phyloP scores from a whole-genome alignment of 139 green algal genomes.

The Spirogloea muscicola region DNA sequence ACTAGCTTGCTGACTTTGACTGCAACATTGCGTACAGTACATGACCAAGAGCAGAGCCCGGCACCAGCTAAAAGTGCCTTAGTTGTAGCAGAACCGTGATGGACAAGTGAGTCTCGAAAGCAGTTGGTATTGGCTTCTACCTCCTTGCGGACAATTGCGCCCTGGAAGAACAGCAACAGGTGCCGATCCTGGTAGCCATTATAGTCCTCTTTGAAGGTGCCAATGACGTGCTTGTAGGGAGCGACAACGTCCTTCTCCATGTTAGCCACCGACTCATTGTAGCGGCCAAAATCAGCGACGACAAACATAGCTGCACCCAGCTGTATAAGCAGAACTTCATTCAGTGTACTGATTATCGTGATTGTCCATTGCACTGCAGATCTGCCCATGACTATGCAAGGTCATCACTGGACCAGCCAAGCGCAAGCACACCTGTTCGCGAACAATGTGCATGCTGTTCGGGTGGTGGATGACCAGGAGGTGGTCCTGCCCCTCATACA shows the following conservation, averaged over 20 bases:
- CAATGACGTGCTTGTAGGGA: conserved; percentile 34
- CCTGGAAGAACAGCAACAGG: conserved; percentile 33
- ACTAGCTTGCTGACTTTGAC: too few species aligned
- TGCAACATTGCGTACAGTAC: too few species aligned
- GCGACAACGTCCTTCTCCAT: conserved; percentile 31
- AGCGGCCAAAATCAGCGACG: conserved; percentile 23
- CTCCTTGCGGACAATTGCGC: conserved; percentile 20
- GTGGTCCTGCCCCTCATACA: conserved; percentile 19
- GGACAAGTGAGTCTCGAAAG: too few species aligned
- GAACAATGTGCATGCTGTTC: conserved; percentile 7
- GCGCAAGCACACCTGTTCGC: conserved; percentile 21
- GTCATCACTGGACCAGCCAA: background rate
- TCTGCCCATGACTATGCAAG: too few species aligned
- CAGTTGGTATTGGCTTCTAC: too few species aligned
- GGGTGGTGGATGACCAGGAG: conserved; percentile 24
- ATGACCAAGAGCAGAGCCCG: too few species aligned
- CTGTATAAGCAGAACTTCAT: too few species aligned
- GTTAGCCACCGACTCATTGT: conserved; percentile 9
- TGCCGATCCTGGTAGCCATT: conserved; percentile 3
- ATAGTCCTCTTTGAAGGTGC: conserved; percentile 16
- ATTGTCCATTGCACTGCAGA: too few species aligned
- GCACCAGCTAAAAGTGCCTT: too few species aligned
- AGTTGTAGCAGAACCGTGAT: too few species aligned
- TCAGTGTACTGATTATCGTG: too few species aligned
- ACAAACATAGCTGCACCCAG: conserved; percentile 20